These are phyloP conservation scores for Cardiospermum halicacabum DNA, from an alignment of 345 rosid genomes.

Conservation along the genomic window DNA sequence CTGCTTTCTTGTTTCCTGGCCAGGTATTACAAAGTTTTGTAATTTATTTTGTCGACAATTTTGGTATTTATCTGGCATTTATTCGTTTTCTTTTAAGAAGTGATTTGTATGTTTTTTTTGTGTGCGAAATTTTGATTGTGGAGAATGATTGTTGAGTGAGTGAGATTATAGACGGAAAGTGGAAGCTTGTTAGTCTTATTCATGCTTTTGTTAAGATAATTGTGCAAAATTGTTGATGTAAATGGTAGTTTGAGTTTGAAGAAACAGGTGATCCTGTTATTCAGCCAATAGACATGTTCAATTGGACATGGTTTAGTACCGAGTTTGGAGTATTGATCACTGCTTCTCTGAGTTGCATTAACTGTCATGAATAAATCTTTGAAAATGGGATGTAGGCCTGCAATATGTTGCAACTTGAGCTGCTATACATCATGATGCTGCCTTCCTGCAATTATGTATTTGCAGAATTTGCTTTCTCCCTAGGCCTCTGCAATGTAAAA, in stretches of 20 bases:
- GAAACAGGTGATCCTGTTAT: background rate
- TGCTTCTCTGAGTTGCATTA: background rate
- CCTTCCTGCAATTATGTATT: background rate
- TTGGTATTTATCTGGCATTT: background rate
- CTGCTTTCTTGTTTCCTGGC: conserved; percentile 90
- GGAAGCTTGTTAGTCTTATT: background rate
- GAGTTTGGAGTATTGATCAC: background rate
- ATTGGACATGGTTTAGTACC: background rate
- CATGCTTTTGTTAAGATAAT: background rate
- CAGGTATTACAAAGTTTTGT: conserved; percentile 45
- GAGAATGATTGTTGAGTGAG: background rate
- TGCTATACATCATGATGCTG: background rate
- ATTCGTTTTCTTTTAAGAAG: background rate
- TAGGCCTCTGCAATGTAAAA: background rate
- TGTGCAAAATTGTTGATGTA: background rate
- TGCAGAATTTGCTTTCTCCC: background rate
- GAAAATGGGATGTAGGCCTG: background rate
- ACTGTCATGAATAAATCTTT: background rate
- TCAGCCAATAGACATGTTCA: background rate
- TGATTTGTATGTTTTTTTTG: background rate
- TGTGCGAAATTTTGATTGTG: background rate
- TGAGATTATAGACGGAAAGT: background rate
- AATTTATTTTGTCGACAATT: background rate
- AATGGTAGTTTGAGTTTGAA: background rate
- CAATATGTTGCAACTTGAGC: background rate